These are phyloP conservation scores for Actinomucor elegans DNA, from an alignment of 371 early-diverging fungal genomes.

Conservation along the genomic window DNA sequence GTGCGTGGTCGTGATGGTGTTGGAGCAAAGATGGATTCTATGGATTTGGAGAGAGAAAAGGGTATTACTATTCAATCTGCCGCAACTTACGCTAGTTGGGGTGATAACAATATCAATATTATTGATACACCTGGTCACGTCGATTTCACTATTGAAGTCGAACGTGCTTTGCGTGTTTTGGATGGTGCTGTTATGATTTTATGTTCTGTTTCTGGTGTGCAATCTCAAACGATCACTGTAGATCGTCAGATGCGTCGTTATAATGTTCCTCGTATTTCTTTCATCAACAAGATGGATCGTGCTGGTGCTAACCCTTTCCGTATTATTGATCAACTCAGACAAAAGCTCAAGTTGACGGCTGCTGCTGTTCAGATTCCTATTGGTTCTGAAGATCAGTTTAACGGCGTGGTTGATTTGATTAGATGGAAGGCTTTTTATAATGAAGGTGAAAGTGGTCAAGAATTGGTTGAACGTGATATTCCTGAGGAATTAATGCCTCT, in stretches of 20 bases:
- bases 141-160: conserved; percentile 93
- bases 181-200: conserved; percentile 89
- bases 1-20: conserved; percentile 97
- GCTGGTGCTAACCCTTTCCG: conserved; percentile 94
- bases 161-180: conserved; percentile 87
- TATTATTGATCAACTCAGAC: conserved; percentile 87
- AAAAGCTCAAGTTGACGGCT: conserved; percentile 86
- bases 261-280: conserved; percentile 83
- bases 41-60: conserved; percentile 97
- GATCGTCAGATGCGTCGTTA: conserved; percentile 94
- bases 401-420: conserved; percentile 94
- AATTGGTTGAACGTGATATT: conserved; percentile 67
- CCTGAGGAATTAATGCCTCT: conserved; percentile 78
- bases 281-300: conserved; percentile 92
- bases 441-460: conserved; percentile 86
- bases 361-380: conserved; percentile 96
- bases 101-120: conserved; percentile 81
- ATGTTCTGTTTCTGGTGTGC: conserved; percentile 86
- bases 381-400: conserved; percentile 85
- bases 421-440: conserved; percentile 86
- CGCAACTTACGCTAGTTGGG: conserved; percentile 85
- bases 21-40: conserved; percentile 98
- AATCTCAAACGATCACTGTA: conserved; percentile 95
- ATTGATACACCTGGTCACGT: conserved; percentile 95
- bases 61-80: conserved; percentile 93